phyloP scores from a whole-genome alignment of 2,329 filamentous ascomycete species.

The Penicillium frequentans region DNA sequence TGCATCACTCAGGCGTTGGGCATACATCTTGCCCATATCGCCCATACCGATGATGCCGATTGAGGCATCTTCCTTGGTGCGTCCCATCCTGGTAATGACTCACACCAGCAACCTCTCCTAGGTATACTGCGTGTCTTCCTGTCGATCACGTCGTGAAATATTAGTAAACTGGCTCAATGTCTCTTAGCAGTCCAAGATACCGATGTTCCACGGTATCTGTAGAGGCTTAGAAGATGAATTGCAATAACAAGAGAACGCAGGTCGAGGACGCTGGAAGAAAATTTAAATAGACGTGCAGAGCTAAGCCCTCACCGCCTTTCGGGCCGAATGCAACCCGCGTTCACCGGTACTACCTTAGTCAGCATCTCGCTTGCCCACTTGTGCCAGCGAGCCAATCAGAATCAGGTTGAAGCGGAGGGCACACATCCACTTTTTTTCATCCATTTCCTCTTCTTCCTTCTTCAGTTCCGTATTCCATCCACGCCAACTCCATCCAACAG shows the following conservation, averaged over 20 bases:
- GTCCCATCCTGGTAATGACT: conserved; percentile 28
- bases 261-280: conserved; percentile 13
- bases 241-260: background rate
- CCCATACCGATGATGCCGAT: conserved; percentile 98
- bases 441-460: conserved; percentile 27
- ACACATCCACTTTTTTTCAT: conserved; percentile 37
- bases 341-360: conserved; percentile 17
- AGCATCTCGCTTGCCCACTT: conserved; percentile 28
- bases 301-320: conserved; percentile 24
- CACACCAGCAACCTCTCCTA: conserved; percentile 1
- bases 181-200: background rate
- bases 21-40: conserved; percentile 99
- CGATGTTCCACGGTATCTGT: conserved; percentile 4
- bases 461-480: conserved; percentile 43
- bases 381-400: conserved; percentile 30
- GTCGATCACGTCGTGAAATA: background rate
- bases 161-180: background rate
- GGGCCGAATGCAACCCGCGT: conserved; percentile 26
- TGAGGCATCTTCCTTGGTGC: conserved; percentile 65
- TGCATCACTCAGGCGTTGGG: conserved; percentile 79
- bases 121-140: background rate
- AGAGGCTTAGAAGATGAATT: conserved; percentile 15
- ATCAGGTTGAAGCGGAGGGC: conserved; percentile 31
- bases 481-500: conserved; percentile 42
- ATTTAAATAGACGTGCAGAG: conserved; percentile 29